Percentiles rank a stretch among this genome's conserved stretches.
Evolutionary conservation across 2,329 filamentous ascomycete genomes (phyloP).

Genomic region (Monilinia aucupariae): DNA sequence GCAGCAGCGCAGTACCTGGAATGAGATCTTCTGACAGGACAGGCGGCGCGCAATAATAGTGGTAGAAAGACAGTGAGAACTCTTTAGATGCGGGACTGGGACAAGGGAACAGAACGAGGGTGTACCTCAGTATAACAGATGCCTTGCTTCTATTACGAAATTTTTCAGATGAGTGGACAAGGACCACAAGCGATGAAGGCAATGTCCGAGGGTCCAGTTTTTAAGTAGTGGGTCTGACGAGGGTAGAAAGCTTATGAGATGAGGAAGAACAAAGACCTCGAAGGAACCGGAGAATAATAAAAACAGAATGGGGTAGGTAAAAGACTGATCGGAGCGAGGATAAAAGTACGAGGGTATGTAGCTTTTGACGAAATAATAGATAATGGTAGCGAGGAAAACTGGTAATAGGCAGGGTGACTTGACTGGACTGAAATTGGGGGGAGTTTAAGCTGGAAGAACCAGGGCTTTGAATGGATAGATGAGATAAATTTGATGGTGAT

Average conservation of each 20-base stretch:
- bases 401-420: slow-evolving; percentile 9
- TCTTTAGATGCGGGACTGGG: slow-evolving; percentile 22
- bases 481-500: slow-evolving; percentile 12
- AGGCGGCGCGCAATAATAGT: slow-evolving; percentile 22
- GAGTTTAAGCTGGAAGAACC: slow-evolving; percentile 16
- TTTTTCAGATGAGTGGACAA: slow-evolving; percentile 27
- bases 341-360: slow-evolving; percentile 22
- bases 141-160: slow-evolving; percentile 33
- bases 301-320: slow-evolving; percentile 22
- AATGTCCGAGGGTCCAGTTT: slow-evolving; percentile 34
- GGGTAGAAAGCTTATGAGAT: slow-evolving; percentile 23
- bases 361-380: slow-evolving; percentile 18
- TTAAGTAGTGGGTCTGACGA: slow-evolving; percentile 32
- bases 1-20: slow-evolving; percentile 30
- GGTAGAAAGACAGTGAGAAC: slow-evolving; percentile 22
- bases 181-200: slow-evolving; percentile 28
- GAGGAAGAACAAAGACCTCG: slow-evolving; percentile 19
- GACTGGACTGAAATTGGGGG: slow-evolving; percentile 8
- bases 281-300: slow-evolving; percentile 26
- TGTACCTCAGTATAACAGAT: slow-evolving; percentile 35
- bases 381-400: slow-evolving; percentile 19
- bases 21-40: slow-evolving; percentile 31
- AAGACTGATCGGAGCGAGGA: slow-evolving; percentile 34
- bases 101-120: slow-evolving; percentile 33
- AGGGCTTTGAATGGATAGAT: slow-evolving; percentile 15